Conservation (phyloP, 495 filamentous ascomycete species). For the Penicillium bovifimosum region DNA sequence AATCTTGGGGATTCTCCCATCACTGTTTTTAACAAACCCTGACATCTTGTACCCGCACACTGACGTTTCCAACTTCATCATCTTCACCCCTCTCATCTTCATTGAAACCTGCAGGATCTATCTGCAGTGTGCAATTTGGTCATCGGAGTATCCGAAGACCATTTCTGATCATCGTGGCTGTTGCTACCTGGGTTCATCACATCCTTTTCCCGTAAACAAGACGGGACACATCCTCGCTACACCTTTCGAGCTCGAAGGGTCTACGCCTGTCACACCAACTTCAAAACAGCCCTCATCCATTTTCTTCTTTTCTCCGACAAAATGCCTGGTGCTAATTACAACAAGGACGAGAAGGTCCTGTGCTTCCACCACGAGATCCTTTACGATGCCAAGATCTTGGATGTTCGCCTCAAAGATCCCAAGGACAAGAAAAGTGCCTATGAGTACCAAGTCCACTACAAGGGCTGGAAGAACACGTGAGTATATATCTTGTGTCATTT, state of each 20-base stretch:
- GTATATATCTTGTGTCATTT: constrained; percentile 31
- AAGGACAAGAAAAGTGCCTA: constrained; percentile 69
- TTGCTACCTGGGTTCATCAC: not conserved
- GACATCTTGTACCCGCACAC: not conserved
- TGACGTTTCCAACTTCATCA: not conserved
- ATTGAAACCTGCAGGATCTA: not conserved
- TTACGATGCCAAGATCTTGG: constrained; percentile 94
- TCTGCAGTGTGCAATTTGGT: not conserved
- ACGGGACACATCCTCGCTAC: not conserved
- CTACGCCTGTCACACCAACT: not conserved
- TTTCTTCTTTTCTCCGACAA: constrained; percentile 11
- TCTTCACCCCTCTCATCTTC: not conserved
- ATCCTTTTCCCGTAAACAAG: not conserved
- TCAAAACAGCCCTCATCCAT: not conserved
- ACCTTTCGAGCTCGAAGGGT: not conserved
- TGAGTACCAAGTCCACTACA: constrained; percentile 93
- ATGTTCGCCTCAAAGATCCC: constrained; percentile 56
- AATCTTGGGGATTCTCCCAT: not conserved
- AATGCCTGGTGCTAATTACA: constrained; percentile 67
- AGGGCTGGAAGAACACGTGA: constrained; percentile 96
- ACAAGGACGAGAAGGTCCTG: constrained; percentile 87
- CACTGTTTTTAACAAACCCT: not conserved
- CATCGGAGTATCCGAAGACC: not conserved
- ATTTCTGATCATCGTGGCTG: not conserved
- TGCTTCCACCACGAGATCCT: constrained; percentile 96